A percentile compares a stretch with the other conserved stretches of the same genome.
These are phyloP conservation scores for Cytospora schulzeri DNA, from an alignment of 2,329 filamentous ascomycete genomes.

Conservation along the genomic window DNA sequence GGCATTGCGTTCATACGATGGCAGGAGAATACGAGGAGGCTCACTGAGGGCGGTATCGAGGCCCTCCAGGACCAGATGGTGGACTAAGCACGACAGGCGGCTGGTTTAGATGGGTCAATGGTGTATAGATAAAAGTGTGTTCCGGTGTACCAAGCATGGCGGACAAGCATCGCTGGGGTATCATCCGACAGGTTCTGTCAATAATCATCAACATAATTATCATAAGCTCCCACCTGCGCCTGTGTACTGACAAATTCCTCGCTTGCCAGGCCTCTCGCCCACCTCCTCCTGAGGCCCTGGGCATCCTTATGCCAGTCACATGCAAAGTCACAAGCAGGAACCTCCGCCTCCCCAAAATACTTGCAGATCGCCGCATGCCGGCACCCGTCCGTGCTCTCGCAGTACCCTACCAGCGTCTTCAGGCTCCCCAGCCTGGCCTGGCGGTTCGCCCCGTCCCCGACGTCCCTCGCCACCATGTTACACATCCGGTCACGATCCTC, in stretches of 20 bases:
- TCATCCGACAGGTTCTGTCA: conserved; percentile 19
- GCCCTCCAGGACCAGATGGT: conserved; percentile 28
- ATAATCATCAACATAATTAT: conserved; percentile 55
- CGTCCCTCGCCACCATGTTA: conserved; percentile 54
- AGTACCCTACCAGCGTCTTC: conserved; percentile 73
- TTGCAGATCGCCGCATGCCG: conserved; percentile 73
- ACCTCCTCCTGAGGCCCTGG: conserved; percentile 58
- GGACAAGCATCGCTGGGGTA: conserved; percentile 15
- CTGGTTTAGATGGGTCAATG: background rate
- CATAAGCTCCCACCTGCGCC: conserved; percentile 59
- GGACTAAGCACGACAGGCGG: conserved; percentile 9
- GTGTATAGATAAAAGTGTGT: background rate
- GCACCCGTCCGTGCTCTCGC: conserved; percentile 73
- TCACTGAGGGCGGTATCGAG: conserved; percentile 38
- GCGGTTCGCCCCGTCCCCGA: conserved; percentile 45
- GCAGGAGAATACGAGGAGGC: conserved; percentile 59
- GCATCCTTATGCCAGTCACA: conserved; percentile 79
- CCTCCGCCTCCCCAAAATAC: conserved; percentile 72
- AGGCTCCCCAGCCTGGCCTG: conserved; percentile 64
- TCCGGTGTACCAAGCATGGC: background rate
- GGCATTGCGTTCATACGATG: conserved; percentile 76
- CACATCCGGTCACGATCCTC: conserved; percentile 80
- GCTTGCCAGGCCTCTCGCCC: conserved; percentile 56
- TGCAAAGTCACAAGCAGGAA: conserved; percentile 68
- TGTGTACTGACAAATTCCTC: conserved; percentile 68